Base-by-base conservation (phyloP, 164 flowering plant genomes). In the Tetracentron sinense region DNA sequence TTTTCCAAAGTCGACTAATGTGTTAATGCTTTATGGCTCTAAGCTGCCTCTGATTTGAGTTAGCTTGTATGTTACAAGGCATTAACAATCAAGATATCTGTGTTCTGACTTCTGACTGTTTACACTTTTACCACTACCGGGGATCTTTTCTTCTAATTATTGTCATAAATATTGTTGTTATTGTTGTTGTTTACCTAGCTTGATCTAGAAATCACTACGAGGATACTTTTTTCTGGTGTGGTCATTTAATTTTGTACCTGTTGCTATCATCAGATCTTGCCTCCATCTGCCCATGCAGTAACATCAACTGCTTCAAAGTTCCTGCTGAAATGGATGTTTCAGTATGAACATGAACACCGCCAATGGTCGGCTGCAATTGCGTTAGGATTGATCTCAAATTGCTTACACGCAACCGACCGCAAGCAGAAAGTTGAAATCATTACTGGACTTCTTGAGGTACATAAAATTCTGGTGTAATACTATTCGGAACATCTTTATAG, bases 331-430 rank as follows among this genome's bases (percentile, higher is more conserved):
- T 91, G 96, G 96, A 72, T 95, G 71, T 76, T 72, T 68, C 87
- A 88, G 74, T 70, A 83, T 79, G 96, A 91, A 65, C 99, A 89
- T 70, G 99, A 95, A 62, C 78, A 85, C 66, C 88, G 85, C 55
- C 97, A 91, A 66, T 95, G 97, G 99, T 71, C 97, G 4, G 88
- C 96, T 64, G 99, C 97, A 56, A 79, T 91, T 33, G 82, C 97
- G 46, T 79, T 95, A 71, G 99, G 99, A 50, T 70, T 84, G 69
- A 74, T 89, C 58, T 85, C 96, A 61, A 75, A 81, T 72, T 80
- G 79, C 73, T 69, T 89, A 54, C 96, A 92, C 75, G 75, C 78
- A 42, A 95, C 97, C 20, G 99, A 95, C 74, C 84, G 76, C 66
- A 78, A 81, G 74, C 91, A 76, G 69, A 92, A 85, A 63, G 71